These are phyloP conservation scores for Canariomyces notabilis DNA, from an alignment of 2,329 filamentous ascomycete genomes.

Conservation along the genomic window DNA sequence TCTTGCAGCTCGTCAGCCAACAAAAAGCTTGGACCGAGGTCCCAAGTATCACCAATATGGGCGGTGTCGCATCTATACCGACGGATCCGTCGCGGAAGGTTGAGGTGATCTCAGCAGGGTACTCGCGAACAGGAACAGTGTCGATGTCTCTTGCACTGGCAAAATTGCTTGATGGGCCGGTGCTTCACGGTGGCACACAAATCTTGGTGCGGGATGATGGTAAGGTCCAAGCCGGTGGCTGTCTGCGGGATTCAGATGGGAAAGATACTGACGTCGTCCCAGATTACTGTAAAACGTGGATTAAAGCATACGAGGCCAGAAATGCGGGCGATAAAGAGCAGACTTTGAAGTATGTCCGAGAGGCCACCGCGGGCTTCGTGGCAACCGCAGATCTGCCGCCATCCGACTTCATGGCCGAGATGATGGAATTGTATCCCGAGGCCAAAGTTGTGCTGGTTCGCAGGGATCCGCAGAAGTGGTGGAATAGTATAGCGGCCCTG, in stretches of 20 bases:
- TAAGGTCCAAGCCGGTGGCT: too few species aligned
- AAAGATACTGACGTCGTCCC: too few species aligned
- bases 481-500: constrained; percentile 23
- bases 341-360: constrained; percentile 22
- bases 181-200: constrained; percentile 45
- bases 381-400: constrained; percentile 38
- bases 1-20: too few species aligned
- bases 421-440: constrained; percentile 40
- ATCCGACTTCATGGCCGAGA: constrained; percentile 35
- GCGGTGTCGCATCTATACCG: background rate
- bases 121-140: constrained; percentile 42
- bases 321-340: constrained; percentile 2
- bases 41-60: background rate
- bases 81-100: background rate
- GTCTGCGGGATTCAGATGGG: too few species aligned
- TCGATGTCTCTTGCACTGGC: constrained; percentile 45
- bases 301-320: constrained; percentile 7
- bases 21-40: too few species aligned
- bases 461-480: constrained; percentile 31
- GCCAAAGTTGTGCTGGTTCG: constrained; percentile 38
- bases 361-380: constrained; percentile 34
- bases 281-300: constrained; percentile 6
- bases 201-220: constrained; percentile 33
- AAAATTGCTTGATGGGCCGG: constrained; percentile 43
- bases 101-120: background rate